Conservation (phyloP, 169 alveolate genomes). For the Cryptosporidium sp. region DNA sequence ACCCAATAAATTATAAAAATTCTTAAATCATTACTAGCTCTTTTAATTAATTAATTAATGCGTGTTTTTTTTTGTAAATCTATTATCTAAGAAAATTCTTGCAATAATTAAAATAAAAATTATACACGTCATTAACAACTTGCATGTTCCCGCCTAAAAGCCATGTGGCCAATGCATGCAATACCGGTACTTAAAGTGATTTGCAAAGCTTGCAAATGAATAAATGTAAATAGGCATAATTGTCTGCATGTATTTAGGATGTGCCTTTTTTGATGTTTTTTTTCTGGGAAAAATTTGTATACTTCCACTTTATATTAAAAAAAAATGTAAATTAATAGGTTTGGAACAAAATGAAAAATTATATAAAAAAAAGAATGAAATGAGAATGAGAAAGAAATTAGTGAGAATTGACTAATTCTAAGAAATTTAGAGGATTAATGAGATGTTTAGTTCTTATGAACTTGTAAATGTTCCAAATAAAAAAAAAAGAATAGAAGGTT, state of each 20-base stretch:
- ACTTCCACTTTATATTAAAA: neutral
- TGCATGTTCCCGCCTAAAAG: slow-evolving; percentile 43
- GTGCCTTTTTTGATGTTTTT: neutral
- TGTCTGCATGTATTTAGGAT: neutral
- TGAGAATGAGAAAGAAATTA: neutral
- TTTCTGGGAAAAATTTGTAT: neutral
- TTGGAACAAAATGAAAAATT: slow-evolving; percentile 24
- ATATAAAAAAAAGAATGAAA: neutral
- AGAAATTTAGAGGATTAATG: neutral
- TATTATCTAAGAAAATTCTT: slow-evolving; percentile 11
- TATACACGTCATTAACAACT: neutral
- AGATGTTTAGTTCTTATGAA: neutral
- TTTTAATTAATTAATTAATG: slow-evolving; percentile 10
- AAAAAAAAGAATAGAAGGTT: slow-evolving; percentile 26
- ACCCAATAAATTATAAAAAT: neutral
- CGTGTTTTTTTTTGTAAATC: neutral
- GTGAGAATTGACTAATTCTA: neutral
- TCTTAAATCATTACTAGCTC: neutral
- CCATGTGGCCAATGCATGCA: slow-evolving; percentile 72
- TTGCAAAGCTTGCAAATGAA: neutral
- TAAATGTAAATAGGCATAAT: neutral
- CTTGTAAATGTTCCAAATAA: neutral
- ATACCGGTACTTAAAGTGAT: slow-evolving; percentile 54
- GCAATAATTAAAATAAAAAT: neutral
- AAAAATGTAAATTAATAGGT: slow-evolving; percentile 13